Conservation (phyloP, 2,329 filamentous ascomycete species). For the Boeremia lycopersici region DNA sequence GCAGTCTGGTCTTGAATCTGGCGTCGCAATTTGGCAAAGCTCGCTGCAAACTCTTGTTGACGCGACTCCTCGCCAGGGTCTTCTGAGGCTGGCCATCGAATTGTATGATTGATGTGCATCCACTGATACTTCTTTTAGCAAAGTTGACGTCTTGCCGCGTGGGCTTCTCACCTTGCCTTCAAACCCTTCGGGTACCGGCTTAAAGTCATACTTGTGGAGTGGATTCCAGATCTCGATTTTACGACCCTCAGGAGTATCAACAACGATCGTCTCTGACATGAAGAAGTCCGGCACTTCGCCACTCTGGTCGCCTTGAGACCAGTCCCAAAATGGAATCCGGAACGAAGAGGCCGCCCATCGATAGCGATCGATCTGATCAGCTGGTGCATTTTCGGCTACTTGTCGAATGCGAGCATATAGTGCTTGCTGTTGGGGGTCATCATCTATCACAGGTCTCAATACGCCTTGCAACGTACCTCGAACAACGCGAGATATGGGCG, state of each 20-base stretch:
- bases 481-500: constrained; percentile 74
- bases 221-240: constrained; percentile 34
- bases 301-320: constrained; percentile 30
- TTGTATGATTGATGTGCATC: constrained; percentile 27
- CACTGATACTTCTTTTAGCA: constrained; percentile 25
- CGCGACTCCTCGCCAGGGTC: constrained; percentile 27
- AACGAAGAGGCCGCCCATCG: constrained; percentile 35
- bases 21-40: constrained; percentile 12
- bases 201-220: constrained; percentile 37
- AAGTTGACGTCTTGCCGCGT: no score
- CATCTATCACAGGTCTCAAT: not conserved
- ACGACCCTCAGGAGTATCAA: constrained; percentile 26
- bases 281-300: constrained; percentile 37
- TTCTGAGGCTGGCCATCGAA: constrained; percentile 41
- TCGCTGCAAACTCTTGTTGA: constrained; percentile 13
- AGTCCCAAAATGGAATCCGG: constrained; percentile 46
- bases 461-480: constrained; percentile 51
- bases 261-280: constrained; percentile 18
- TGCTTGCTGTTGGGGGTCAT: constrained; percentile 33
- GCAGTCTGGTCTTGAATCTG: constrained; percentile 22
- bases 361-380: constrained; percentile 27
- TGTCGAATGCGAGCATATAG: constrained; percentile 30
- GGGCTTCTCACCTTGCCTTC: constrained; percentile 22
- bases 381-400: constrained; percentile 25
- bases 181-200: constrained; percentile 33